These are phyloP conservation scores for Rhodotorula taiwanensis DNA, from an alignment of 768 basidiomycete genomes.

Conservation along the genomic window DNA sequence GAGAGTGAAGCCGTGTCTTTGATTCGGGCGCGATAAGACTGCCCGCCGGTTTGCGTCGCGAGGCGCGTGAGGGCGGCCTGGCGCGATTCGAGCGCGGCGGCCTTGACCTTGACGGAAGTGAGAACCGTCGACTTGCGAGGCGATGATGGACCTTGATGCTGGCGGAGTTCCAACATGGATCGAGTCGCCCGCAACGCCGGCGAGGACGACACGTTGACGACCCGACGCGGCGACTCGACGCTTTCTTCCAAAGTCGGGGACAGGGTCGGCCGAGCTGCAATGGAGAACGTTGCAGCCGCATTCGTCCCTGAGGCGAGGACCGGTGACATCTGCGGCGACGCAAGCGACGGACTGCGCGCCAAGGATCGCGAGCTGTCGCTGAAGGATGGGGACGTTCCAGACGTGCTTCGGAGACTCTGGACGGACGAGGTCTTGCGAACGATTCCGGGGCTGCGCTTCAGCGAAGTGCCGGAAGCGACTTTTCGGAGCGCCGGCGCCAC, in stretches of 20 bases:
- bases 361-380: not conserved
- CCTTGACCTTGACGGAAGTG: conserved; percentile 41
- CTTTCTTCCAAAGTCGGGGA: not conserved
- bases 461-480: conserved; percentile 19
- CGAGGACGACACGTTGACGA: conserved; percentile 5
- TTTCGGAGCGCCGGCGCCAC: not conserved
- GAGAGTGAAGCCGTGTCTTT: conserved; percentile 1
- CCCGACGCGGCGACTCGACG: conserved; percentile 9
- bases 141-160: not conserved
- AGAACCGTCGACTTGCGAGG: conserved; percentile 32
- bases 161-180: conserved; percentile 26
- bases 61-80: conserved; percentile 42
- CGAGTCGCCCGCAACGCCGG: conserved; percentile 22
- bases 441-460: conserved; percentile 16
- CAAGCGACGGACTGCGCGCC: conserved; percentile 8
- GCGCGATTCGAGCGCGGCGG: conserved; percentile 43
- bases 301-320: conserved; percentile 6
- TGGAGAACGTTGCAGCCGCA: no score
- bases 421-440: conserved; percentile 14
- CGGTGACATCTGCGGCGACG: conserved; percentile 12
- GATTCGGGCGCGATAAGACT: conserved; percentile 3
- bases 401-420: conserved; percentile 13
- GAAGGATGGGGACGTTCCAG: not conserved
- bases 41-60: conserved; percentile 33
- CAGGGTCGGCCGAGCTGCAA: no score